Evolutionary conservation across 768 basidiomycete genomes (phyloP), one percentile per base, ranked within the genome.

Genomic region (Suillus subalutaceus): DNA sequence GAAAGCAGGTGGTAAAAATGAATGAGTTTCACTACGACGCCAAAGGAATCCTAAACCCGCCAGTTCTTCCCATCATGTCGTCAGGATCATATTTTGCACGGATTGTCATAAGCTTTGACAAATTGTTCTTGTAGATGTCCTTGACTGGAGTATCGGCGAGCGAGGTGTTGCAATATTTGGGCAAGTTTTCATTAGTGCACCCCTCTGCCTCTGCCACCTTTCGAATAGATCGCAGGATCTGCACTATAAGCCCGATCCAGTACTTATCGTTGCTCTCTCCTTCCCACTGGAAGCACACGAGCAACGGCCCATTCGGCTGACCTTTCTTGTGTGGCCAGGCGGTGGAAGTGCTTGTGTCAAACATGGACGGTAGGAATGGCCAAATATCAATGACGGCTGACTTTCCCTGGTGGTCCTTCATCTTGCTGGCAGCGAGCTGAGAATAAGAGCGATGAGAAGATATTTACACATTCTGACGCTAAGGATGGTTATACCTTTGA

Each of bases 321-420:
- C 8, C 20, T 9, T 3, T 38, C n/a, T 63, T 3, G 63, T 70
- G 71, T 0, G 71, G 71, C 71, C 71, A 72, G 4, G 71, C 71
- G 15, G 63, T 53, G 7, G 13, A n/a, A 4, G 60, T 72, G 15
- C 68, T 61, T 0, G 55, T 23, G 15, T 69, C 37, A 15, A 69
- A 72, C 64, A 72, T 72, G 52, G 53, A 38, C 9, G 40, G 10
- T 35, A 68, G 64, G 10, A 72, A 72, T 1, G 71, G 68, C 71
- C 71, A 72, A 10, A 72, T 12, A 30, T 61, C 43, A 7, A 69
- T 16, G 20, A 18, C 57, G 59, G 66, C 41, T 43, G 13, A 13
- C 71, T n/a, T 63, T n/a, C 68, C 65, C 0, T 52, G 56, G n/a
- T 56, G 2, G 20, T 37, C 12, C 6, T 10, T 32, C 26, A 71